Percentiles rank a stretch among this genome's conserved stretches.
These are phyloP conservation scores for Fusarium liriodendri DNA, from an alignment of 2,329 filamentous ascomycete genomes.

Conservation along the genomic window DNA sequence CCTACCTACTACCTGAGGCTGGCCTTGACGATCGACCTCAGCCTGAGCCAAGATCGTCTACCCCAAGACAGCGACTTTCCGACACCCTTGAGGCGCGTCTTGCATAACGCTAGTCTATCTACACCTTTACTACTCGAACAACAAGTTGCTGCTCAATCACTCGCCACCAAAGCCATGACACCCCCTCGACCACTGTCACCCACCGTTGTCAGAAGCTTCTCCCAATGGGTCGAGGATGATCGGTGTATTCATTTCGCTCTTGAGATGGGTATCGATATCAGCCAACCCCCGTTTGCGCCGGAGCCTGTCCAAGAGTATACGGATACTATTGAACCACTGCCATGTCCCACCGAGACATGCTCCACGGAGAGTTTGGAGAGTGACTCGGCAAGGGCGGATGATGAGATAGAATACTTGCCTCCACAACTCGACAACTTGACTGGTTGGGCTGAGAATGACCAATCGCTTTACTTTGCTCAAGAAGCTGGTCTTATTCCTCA, in stretches of 20 bases:
- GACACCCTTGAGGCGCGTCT: neutral
- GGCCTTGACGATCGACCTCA: slow-evolving; percentile 34
- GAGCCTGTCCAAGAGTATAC: neutral
- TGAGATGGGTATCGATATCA: slow-evolving; percentile 30
- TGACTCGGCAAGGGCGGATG: neutral
- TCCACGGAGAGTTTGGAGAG: neutral
- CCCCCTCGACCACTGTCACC: slow-evolving; percentile 22
- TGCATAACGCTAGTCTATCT: slow-evolving; percentile 3
- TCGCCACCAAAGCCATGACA: neutral
- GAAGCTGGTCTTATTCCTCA: slow-evolving; percentile 16
- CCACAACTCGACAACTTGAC: neutral
- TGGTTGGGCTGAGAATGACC: slow-evolving; percentile 27
- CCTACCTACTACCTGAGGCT: slow-evolving; percentile 28
- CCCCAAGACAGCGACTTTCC: slow-evolving; percentile 34
- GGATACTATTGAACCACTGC: neutral
- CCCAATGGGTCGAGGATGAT: slow-evolving; percentile 34
- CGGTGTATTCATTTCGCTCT: slow-evolving; percentile 25
- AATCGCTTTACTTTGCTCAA: slow-evolving; percentile 19
- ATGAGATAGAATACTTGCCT: slow-evolving; percentile 3
- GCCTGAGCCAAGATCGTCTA: slow-evolving; percentile 29
- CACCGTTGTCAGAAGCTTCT: slow-evolving; percentile 11
- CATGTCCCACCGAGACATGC: neutral
- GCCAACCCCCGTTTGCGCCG: neutral
- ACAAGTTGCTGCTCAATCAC: neutral
- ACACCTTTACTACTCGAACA: slow-evolving; percentile 21